These are phyloP conservation scores for Microcos paniculata DNA, from an alignment of 345 rosid species.

Conservation along the genomic window DNA sequence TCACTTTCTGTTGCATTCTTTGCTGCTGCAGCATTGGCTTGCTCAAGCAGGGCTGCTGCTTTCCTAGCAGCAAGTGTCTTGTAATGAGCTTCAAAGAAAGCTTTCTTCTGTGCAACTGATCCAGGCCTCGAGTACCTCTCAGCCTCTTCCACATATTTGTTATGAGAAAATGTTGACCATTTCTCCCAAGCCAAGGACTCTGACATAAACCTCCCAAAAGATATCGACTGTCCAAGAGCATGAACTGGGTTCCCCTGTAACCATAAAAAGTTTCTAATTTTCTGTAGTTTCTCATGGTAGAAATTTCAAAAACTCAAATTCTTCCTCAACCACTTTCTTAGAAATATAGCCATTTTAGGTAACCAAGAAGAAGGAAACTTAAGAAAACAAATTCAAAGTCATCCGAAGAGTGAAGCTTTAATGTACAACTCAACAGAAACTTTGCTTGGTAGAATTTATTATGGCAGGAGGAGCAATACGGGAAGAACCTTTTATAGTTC, in stretches of 20 bases:
- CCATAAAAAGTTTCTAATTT: neutral
- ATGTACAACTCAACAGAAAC: neutral
- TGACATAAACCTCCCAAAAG: conserved; percentile 85
- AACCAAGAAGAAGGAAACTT: neutral
- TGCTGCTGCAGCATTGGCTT: conserved; percentile 34
- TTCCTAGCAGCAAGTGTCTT: conserved; percentile 75
- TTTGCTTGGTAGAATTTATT: too few species aligned
- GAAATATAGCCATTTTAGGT: neutral
- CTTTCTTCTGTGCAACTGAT: conserved; percentile 86
- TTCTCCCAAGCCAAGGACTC: conserved; percentile 93
- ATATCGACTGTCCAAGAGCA: conserved; percentile 73
- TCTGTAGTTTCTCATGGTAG: neutral
- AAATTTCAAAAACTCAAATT: neutral
- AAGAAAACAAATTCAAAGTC: neutral
- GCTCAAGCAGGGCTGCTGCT: conserved; percentile 72
- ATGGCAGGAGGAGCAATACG: conserved; percentile 1
- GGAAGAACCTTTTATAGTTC: neutral
- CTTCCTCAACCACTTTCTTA: neutral
- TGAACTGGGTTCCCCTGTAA: conserved; percentile 66
- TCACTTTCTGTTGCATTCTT: conserved; percentile 20
- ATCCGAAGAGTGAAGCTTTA: neutral
- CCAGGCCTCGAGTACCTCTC: conserved; percentile 77
- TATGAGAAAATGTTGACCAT: conserved; percentile 79
- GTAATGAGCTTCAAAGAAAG: conserved; percentile 88
- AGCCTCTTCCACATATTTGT: conserved; percentile 76